Base-by-base conservation (phyloP, 352 stramenopile species). In the Globisporangium carolinianum region DNA sequence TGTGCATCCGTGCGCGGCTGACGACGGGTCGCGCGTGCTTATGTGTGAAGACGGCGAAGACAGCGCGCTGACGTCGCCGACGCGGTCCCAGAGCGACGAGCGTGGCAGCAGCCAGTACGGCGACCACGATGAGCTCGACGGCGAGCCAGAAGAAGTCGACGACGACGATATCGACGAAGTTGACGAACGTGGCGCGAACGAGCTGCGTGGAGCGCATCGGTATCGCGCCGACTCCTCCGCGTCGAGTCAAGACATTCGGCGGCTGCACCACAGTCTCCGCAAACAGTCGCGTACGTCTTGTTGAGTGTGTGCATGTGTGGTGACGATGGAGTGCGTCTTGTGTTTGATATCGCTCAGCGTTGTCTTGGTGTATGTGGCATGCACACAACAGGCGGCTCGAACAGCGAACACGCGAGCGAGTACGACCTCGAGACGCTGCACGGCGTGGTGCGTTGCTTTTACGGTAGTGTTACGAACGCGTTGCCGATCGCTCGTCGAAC, bases 341-440 rank as follows among this genome's bases (percentile, higher is more conserved):
- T 66, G 10, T 51, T 53, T 61, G 24, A 32, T 32, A 32, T 32
- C 24, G 24, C 24, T 32, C 24, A 32, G 24, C 24, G 24, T 32
- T 32, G 24, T 32, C 2, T 32, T 32, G 24, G 24, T 32, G 24
- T 32, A 32, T 32, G 24, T 32, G 24, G 24, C 24, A 32, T 32
- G 24, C 24, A 32, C 24, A 32, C 58, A 14, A 55, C 39, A 69
- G 64, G 54, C 53, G 67, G 65, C 51, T 60, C 36, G 46, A 61
- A 39, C 24, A 58, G 47, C 11, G 60, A 67, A 52, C 63, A 69
- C 54, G 60, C 43, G 49, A 76, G 59, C 1, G 65, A 60, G 1
- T 87, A 79, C 57, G 65, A 79, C 15, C 60, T 86, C n/a, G 81
- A 86, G 67, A 64, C 72, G 1, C 69, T 86, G 11, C 79, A 88